Evolutionary conservation across 129 eudicot species (phyloP), one percentile per base, ranked within the genome.

Genomic region (Erigeron canadensis): DNA sequence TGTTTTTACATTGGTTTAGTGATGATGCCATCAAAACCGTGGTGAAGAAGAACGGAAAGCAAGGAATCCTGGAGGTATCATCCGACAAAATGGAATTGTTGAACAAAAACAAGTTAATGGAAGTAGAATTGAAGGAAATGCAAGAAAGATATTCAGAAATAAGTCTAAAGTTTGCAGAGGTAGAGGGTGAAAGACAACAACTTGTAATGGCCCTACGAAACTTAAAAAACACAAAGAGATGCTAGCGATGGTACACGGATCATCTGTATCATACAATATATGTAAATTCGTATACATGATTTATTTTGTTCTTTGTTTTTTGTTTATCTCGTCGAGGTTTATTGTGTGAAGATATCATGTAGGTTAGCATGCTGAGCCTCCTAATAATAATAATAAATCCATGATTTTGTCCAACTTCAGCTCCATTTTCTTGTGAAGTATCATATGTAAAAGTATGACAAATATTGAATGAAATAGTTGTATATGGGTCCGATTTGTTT

Each of bases 141-240:
- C 98, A 94, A 78, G 96, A 82, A 79, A 84, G 96, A 71, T 94
- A 94, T 75, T 94, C 99, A 53, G 99, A 94, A 65, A 90, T 90
- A 80, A 94, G 99, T 76, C 89, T 94, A 45, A 94, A 86, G 73
- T 94, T 94, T 83, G 99, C 99, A 18, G 99, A 94, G 82, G 99
- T 94, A 46, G 99, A 94, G 55, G 97, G 97, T 13, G 97, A 94
- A 82, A 75, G 99, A 48, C 99, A 94, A 77, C 86, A 86, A 68
- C 97, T 94, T 15, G 89, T 88, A 15, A 94, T 94, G 97, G 75
- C 72, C 19, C 53, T 94, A 7, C 85, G 99, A 23, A 90, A 82
- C 73, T 74, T 86, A 21, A 87, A 90, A 80, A 90, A 90, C 48
- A 73, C 91, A 3, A 90, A 81, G 70, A 94, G 81, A 80, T 65